Conservation (phyloP, 169 alveolate species). For the Plasmodium gonderi region DNA sequence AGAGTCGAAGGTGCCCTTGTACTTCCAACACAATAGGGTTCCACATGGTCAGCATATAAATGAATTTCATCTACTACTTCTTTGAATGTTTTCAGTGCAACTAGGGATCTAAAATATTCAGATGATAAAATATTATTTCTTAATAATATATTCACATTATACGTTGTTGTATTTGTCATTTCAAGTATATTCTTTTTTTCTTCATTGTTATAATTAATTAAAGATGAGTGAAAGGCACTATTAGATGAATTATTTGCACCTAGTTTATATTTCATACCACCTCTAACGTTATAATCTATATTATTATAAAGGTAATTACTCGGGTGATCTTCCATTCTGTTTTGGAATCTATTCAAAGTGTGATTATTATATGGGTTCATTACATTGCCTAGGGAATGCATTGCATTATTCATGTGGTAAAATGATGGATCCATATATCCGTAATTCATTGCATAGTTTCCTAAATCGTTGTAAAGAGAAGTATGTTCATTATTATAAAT, state of each 20-base stretch:
- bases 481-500: no score
- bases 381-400: neutral
- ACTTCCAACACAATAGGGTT: slow-evolving; percentile 84
- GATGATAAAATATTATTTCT: slow-evolving; percentile 83
- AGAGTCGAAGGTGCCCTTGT: slow-evolving; percentile 85
- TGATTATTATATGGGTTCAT: neutral
- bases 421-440: slow-evolving; percentile 2
- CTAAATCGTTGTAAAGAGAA: neutral
- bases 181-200: slow-evolving; percentile 42
- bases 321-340: slow-evolving; percentile 4
- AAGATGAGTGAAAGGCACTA: slow-evolving; percentile 13
- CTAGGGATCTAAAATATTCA: slow-evolving; percentile 82
- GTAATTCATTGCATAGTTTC: slow-evolving; percentile 32
- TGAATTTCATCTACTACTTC: slow-evolving; percentile 81
- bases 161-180: slow-evolving; percentile 79
- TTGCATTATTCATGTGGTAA: neutral
- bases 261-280: neutral
- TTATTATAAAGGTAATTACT: neutral
- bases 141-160: slow-evolving; percentile 80
- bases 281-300: slow-evolving; percentile 3
- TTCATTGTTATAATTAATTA: slow-evolving; percentile 27
- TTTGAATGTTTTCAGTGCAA: slow-evolving; percentile 75
- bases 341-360: slow-evolving; percentile 18
- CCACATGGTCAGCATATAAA: slow-evolving; percentile 84
- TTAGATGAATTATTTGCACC: slow-evolving; percentile 9